phyloP scores from a whole-genome alignment of 73 alveolate species.

The Tetrahymena elliotti region DNA sequence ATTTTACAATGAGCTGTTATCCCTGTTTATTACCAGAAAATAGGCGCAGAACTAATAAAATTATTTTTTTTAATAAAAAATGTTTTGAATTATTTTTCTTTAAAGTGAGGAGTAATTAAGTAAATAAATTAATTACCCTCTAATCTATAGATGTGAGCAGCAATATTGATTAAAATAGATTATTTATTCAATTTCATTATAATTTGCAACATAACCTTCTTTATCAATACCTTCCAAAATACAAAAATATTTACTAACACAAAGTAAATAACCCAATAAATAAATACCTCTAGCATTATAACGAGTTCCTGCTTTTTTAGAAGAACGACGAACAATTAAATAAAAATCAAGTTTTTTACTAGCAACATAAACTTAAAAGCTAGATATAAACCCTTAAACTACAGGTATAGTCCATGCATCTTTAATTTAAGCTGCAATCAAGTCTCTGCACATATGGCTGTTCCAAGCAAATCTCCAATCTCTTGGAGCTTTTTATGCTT shows the following conservation, averaged over 20 bases:
- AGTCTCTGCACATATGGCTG: slow-evolving; percentile 57
- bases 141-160: slow-evolving; percentile 76
- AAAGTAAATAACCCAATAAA: not conserved
- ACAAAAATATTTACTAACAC: not conserved
- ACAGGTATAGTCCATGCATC: slow-evolving; percentile 68
- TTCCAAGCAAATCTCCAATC: slow-evolving; percentile 76
- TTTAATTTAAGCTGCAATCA: slow-evolving; percentile 55
- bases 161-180: slow-evolving; percentile 48
- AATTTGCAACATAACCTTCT: slow-evolving; percentile 87
- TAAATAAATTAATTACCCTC: slow-evolving; percentile 66
- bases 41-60: slow-evolving; percentile 76
- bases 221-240: slow-evolving; percentile 73
- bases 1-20: slow-evolving; percentile 71
- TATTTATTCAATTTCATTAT: slow-evolving; percentile 91
- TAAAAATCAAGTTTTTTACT: slow-evolving; percentile 58
- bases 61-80: not conserved
- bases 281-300: slow-evolving; percentile 55
- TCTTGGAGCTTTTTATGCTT: slow-evolving; percentile 39
- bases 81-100: not conserved
- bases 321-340: slow-evolving; percentile 81
- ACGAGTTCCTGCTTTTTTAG: slow-evolving; percentile 89
- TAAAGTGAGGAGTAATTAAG: no score
- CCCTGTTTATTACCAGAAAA: slow-evolving; percentile 84
- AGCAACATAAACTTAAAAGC: slow-evolving; percentile 51
- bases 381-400: slow-evolving; percentile 79